Evolutionary conservation across 192 early-diverging fungal genomes (phyloP).

Genomic region (Radiomyces spectabilis): DNA sequence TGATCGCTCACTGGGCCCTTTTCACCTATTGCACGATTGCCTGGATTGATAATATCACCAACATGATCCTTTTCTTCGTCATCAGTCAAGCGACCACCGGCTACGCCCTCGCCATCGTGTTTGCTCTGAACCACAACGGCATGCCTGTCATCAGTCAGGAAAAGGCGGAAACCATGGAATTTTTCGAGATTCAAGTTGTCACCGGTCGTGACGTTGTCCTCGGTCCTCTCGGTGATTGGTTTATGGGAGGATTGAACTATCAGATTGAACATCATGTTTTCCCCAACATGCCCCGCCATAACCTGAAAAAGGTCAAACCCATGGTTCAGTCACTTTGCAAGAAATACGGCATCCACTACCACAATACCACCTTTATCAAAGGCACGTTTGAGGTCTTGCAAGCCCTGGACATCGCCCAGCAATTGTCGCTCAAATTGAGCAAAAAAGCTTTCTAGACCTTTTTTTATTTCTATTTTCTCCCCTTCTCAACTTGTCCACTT

Average conservation of each 20-base stretch:
- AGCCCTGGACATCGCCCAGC: neutral
- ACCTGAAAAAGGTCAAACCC: slow-evolving; percentile 47
- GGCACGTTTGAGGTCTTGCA: slow-evolving; percentile 59
- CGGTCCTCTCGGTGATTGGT: slow-evolving; percentile 59
- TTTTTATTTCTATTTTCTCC: too few relatives aligned
- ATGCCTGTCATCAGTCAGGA: slow-evolving; percentile 64
- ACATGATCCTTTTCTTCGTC: slow-evolving; percentile 48
- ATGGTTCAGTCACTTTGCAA: slow-evolving; percentile 53
- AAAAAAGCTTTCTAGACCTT: neutral
- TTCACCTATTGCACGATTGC: slow-evolving; percentile 46
- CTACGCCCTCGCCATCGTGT: slow-evolving; percentile 60
- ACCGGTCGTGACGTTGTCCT: slow-evolving; percentile 67
- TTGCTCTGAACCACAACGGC: slow-evolving; percentile 78
- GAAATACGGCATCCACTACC: slow-evolving; percentile 60
- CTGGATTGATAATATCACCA: slow-evolving; percentile 16
- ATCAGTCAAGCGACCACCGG: slow-evolving; percentile 57
- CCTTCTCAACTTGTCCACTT: too few relatives aligned
- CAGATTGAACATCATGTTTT: slow-evolving; percentile 85
- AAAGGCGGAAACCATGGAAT: slow-evolving; percentile 53
- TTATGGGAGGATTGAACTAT: slow-evolving; percentile 71
- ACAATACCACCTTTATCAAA: slow-evolving; percentile 46
- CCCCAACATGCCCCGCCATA: slow-evolving; percentile 69
- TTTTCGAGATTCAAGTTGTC: slow-evolving; percentile 61
- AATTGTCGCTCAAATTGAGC: neutral
- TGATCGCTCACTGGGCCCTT: slow-evolving; percentile 63